Percentiles rank a stretch among this genome's conserved stretches.
phyloP scores from a whole-genome alignment of 2,329 filamentous ascomycete species.

The Arthrobotrys entomopaga region DNA sequence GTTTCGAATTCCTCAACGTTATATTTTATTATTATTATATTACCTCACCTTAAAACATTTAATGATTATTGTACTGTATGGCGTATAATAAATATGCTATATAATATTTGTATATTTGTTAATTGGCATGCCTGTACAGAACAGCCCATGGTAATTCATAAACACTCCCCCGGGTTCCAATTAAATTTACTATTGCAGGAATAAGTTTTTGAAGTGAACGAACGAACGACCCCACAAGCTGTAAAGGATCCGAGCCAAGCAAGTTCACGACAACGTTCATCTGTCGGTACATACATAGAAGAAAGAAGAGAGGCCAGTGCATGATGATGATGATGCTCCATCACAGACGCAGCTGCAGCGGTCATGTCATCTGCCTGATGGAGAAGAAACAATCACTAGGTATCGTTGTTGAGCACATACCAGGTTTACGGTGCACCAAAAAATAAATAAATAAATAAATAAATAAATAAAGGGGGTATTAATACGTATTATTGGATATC shows the following conservation, averaged over 20 bases:
- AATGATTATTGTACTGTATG: too few species aligned
- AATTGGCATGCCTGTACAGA: slow-evolving; percentile 13
- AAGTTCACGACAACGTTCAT: too few species aligned
- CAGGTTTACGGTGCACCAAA: slow-evolving; percentile 36
- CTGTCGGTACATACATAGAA: too few species aligned
- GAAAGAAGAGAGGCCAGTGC: slow-evolving; percentile 6
- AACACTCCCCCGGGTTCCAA: slow-evolving; percentile 1
- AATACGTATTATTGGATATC: too few species aligned
- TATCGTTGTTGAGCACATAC: slow-evolving; percentile 42
- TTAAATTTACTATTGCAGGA: neutral
- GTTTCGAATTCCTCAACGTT: too few species aligned
- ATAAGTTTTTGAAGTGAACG: too few species aligned
- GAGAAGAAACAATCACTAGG: slow-evolving; percentile 40
- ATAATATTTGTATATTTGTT: slow-evolving; percentile 12
- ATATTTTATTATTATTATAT: too few species aligned
- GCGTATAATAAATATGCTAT: neutral
- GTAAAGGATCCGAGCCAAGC: too few species aligned
- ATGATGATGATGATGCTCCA: too few species aligned
- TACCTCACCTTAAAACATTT: too few species aligned
- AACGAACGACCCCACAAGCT: too few species aligned
- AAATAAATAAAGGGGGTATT: neutral
- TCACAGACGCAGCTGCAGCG: slow-evolving; percentile 31
- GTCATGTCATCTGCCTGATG: slow-evolving; percentile 53
- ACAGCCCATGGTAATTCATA: slow-evolving; percentile 38
- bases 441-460: neutral